Evolutionary conservation across 495 filamentous ascomycete genomes (phyloP).

Genomic region (Penicillium odoratum): DNA sequence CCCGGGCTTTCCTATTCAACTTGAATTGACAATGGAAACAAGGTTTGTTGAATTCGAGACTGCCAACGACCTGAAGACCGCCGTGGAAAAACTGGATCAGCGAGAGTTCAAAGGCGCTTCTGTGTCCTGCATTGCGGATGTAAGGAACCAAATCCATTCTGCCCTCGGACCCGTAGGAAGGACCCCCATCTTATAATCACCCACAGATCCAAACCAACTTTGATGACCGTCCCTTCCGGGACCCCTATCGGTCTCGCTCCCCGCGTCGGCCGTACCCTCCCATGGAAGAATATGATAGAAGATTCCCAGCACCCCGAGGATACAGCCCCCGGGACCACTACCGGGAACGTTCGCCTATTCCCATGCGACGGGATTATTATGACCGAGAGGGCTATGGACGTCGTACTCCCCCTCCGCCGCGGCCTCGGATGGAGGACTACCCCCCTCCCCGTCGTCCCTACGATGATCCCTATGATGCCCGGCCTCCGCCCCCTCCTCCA

Average conservation of each 20-base stretch:
- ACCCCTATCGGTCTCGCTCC: constrained; percentile 75
- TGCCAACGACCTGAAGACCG: constrained; percentile 80
- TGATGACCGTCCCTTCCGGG: constrained; percentile 68
- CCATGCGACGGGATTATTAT: constrained; percentile 82
- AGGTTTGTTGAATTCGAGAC: constrained; percentile 99
- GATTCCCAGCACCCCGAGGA: constrained; percentile 71
- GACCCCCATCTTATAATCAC: constrained; percentile 33
- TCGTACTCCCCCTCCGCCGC: constrained; percentile 66
- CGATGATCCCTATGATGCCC: constrained; percentile 52
- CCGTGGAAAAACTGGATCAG: constrained; percentile 89
- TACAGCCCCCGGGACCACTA: constrained; percentile 85
- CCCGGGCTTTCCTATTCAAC: constrained; percentile 9
- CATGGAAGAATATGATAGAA: constrained; percentile 72
- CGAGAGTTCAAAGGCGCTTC: constrained; percentile 85
- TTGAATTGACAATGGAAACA: constrained; percentile 31
- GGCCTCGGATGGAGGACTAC: constrained; percentile 73
- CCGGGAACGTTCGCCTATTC: constrained; percentile 75
- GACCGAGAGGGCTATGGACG: constrained; percentile 71
- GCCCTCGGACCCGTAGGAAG: constrained; percentile 20
- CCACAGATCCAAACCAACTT: constrained; percentile 51
- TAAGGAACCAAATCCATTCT: constrained; percentile 47
- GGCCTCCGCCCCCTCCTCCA: constrained; percentile 44
- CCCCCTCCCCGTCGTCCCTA: constrained; percentile 57
- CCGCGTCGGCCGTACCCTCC: constrained; percentile 67
- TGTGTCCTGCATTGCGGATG: constrained; percentile 83